A percentile compares a stretch with the other conserved stretches of the same genome.
Conservation (phyloP, 768 basidiomycete species). For the Mycena crocata region DNA sequence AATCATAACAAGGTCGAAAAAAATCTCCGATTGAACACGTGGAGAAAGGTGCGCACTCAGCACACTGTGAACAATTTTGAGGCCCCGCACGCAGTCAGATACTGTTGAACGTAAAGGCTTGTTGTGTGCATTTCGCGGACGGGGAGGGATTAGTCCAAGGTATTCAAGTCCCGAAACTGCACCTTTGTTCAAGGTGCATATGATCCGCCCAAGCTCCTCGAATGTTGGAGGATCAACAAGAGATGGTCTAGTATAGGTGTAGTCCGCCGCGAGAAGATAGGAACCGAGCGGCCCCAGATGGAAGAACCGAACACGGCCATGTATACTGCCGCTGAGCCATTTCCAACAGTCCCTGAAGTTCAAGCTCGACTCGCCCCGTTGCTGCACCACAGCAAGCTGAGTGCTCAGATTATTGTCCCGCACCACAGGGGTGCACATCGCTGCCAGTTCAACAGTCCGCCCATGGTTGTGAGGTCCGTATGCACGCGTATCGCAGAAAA, state of each 20-base stretch:
- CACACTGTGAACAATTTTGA: background rate
- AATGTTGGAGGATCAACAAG: background rate
- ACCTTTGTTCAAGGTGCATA: constrained; percentile 10
- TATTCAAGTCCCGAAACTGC: constrained; percentile 2
- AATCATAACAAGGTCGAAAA: constrained; percentile 12
- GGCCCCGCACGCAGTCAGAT: background rate
- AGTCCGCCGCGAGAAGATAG: constrained; percentile 17
- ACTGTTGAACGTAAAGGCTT: background rate
- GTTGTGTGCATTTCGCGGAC: background rate
- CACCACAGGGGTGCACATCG: background rate
- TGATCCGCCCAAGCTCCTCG: background rate
- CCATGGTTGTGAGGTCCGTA: constrained; percentile 7
- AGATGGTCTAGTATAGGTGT: constrained; percentile 4
- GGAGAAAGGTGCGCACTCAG: background rate
- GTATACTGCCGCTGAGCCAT: background rate
- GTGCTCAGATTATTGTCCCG: background rate
- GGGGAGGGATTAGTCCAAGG: constrained; percentile 7
- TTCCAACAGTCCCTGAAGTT: background rate
- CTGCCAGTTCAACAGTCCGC: background rate
- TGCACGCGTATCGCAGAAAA: constrained; percentile 1
- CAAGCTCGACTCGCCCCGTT: background rate
- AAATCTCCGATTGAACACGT: background rate
- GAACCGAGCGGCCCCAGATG: background rate
- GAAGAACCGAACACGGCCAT: background rate
- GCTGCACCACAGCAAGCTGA: background rate